Evolutionary conservation across 2,329 filamentous ascomycete genomes (phyloP).

Genomic region (Aureobasidium sp.): DNA sequence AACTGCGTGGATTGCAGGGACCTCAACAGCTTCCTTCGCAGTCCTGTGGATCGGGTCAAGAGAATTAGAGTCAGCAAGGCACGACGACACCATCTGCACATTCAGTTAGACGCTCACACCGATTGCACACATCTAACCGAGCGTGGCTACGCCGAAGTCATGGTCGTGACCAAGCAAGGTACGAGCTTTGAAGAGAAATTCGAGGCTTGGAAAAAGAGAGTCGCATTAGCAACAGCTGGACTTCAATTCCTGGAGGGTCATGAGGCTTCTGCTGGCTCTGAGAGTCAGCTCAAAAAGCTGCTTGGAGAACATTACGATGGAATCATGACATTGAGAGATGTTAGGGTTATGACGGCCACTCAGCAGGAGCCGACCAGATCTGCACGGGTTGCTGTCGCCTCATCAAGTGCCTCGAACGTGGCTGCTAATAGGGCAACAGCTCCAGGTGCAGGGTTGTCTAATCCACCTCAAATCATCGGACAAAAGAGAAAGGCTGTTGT

Average conservation of each 20-base stretch:
- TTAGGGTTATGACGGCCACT: background rate
- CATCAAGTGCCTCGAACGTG: background rate
- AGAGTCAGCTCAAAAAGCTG: background rate
- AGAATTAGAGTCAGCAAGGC: background rate
- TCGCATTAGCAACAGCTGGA: background rate
- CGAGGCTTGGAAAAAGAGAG: background rate
- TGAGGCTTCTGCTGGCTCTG: background rate
- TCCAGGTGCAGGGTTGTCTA: background rate
- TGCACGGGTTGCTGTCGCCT: background rate
- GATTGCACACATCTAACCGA: constrained; percentile 3
- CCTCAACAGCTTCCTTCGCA: constrained; percentile 1
- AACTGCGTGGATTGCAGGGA: background rate
- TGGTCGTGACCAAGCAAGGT: background rate
- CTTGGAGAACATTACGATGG: background rate
- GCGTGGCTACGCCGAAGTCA: background rate
- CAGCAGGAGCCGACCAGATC: background rate
- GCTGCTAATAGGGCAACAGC: background rate
- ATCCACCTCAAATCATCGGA: background rate
- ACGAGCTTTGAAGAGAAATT: background rate
- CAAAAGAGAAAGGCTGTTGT: constrained; percentile 4
- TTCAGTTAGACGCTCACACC: background rate
- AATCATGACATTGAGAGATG: background rate
- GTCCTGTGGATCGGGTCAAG: background rate
- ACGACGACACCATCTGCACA: constrained; percentile 7
- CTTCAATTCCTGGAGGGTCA: background rate